Conservation (phyloP, 2,329 filamentous ascomycete genomes). For the Ramichloridium luteum region DNA sequence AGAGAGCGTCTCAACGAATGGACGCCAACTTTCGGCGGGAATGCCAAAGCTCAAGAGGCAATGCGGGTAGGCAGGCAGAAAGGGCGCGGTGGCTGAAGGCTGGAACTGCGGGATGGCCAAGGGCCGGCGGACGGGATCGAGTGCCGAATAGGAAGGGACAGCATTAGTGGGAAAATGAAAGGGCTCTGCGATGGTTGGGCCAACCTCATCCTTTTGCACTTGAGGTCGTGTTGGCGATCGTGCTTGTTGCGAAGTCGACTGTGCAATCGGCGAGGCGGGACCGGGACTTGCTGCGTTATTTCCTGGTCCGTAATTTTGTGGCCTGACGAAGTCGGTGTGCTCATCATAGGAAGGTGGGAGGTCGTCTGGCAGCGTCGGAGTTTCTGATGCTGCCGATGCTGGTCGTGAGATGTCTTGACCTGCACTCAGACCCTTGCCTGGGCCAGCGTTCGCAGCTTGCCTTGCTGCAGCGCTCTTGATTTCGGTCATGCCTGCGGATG, state of each 20-base stretch:
- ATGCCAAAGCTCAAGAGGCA: conserved; percentile 11
- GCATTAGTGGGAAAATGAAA: conserved; percentile 10
- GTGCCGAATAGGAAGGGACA: conserved; percentile 6
- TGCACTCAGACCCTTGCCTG: too few relatives aligned
- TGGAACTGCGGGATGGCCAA: conserved; percentile 12
- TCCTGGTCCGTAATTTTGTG: too few relatives aligned
- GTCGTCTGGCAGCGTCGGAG: neutral
- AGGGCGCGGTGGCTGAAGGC: conserved; percentile 7
- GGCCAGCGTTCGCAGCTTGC: neutral
- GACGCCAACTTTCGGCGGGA: conserved; percentile 9
- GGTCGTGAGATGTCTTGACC: neutral
- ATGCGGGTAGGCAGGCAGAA: conserved; percentile 9
- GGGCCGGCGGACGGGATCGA: neutral
- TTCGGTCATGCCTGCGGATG: neutral
- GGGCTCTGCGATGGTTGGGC: conserved; percentile 9
- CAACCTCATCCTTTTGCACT: neutral
- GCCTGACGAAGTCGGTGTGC: neutral
- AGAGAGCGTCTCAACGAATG: conserved; percentile 12
- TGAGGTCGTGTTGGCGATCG: neutral
- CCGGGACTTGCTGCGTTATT: neutral
- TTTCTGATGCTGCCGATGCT: neutral
- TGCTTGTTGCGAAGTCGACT: too few relatives aligned
- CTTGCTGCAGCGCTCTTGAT: neutral
- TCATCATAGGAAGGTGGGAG: neutral
- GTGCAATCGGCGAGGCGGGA: neutral